Base-by-base conservation (phyloP, 2,329 filamentous ascomycete species). In the Colletotrichum acutatum region DNA sequence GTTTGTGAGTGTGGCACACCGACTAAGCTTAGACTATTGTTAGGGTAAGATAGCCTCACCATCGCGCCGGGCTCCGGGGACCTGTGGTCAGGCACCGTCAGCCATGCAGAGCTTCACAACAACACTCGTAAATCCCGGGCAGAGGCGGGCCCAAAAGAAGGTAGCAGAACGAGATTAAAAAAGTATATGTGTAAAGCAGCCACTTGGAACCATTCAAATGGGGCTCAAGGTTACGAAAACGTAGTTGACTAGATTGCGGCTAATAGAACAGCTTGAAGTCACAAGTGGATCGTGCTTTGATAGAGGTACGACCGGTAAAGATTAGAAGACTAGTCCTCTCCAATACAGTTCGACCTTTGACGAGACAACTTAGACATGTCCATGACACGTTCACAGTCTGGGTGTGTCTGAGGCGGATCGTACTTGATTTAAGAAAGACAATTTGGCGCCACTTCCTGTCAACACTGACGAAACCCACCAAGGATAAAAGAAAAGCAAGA, bases 31-130 rank as follows among this genome's bases (percentile, higher is more conserved):
- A 19, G 2, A n/a, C 4, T 8, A 9, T 16, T 65, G 70, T 72
- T 70, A 72, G 64, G 66, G 26, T 26, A 34, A 34, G 66, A 53
- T 72, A 72, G 52, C 28, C 24, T 52, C n/a, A 37, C 49, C 24
- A 34, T 69, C 16, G 28, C 24, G 34, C 4, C 34, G 19, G 19
- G 58, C 52, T 30, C 12, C 24, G 53, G 9, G n/a, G 37, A 32
- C 69, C 19, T 5, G 37, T 16, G 9, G 63, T n/a, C 22, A 28
- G n/a, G 49, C 30, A n/a, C 42, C n/a, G 16, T 57, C 32, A 57
- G 32, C 24, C 56, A 67, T 63, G 58, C 58, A 58, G 37, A 64
- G 42, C 53, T 49, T 32, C 42, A 42, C 30, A 14, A 49, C 30
- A 30, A 49, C 68, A 34, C 46, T 12, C 54, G 61, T 30, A 37